Percentiles rank a stretch among this genome's conserved stretches.
Evolutionary conservation across 169 alveolate species (phyloP).

Genomic region (Theileria orientalis): DNA sequence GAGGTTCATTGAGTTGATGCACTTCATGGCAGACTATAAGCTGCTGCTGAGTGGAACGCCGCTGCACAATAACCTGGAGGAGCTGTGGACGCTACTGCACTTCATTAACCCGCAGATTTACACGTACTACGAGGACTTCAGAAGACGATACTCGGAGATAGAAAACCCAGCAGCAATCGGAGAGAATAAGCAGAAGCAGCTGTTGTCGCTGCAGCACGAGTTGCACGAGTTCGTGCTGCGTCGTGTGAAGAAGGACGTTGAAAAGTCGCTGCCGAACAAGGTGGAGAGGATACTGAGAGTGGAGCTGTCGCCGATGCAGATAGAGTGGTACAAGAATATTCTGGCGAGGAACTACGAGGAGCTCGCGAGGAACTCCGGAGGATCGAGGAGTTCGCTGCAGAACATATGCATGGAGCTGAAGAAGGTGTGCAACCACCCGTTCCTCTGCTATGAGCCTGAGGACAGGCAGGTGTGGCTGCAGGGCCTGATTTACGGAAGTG

Average conservation of each 20-base stretch:
- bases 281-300: constrained; percentile 88
- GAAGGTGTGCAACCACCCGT: constrained; percentile 98
- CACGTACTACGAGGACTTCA: constrained; percentile 80
- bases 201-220: constrained; percentile 82
- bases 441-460: constrained; percentile 91
- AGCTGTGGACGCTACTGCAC: constrained; percentile 94
- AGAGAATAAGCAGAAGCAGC: constrained; percentile 82
- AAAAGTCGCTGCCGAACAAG: constrained; percentile 86
- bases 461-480: constrained; percentile 81
- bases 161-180: constrained; percentile 87
- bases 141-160: constrained; percentile 78
- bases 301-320: constrained; percentile 87
- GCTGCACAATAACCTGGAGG: constrained; percentile 91
- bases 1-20: constrained; percentile 83
- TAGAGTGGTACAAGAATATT: constrained; percentile 82
- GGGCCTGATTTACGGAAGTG: constrained; percentile 86
- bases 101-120: constrained; percentile 91
- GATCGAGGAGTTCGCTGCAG: constrained; percentile 84
- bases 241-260: constrained; percentile 89
- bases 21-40: constrained; percentile 85
- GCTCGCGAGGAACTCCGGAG: constrained; percentile 86
- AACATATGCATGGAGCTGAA: constrained; percentile 94
- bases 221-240: constrained; percentile 84
- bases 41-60: constrained; percentile 95
- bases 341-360: constrained; percentile 86